These are phyloP conservation scores for Cardamine occulta DNA, from an alignment of 345 rosid genomes.

Conservation along the genomic window DNA sequence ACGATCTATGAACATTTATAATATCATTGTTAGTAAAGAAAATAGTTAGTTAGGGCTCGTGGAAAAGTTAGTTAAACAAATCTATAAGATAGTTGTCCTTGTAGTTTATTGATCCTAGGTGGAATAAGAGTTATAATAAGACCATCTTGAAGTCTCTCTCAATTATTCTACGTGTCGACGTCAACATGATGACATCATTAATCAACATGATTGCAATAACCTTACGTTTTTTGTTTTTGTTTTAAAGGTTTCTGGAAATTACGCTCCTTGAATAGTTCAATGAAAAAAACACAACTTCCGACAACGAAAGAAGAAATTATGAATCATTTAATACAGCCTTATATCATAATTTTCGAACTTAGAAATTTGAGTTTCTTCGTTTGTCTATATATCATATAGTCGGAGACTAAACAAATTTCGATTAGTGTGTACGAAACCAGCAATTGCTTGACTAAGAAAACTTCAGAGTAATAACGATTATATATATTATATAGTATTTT, in stretches of 20 bases:
- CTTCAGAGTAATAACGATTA: neutral
- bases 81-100: neutral
- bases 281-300: neutral
- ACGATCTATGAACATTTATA: neutral
- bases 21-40: neutral
- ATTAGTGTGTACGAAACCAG: neutral
- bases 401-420: neutral
- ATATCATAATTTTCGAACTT: neutral
- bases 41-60: slow-evolving; percentile 5
- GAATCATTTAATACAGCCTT: neutral
- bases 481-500: neutral
- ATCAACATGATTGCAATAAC: neutral
- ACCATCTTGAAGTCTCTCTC: slow-evolving; percentile 7
- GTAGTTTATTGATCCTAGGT: neutral
- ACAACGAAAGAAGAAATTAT: neutral
- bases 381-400: neutral
- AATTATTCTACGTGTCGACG: slow-evolving; percentile 26
- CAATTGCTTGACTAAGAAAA: neutral
- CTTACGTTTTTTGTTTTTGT: neutral
- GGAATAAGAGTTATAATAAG: slow-evolving; percentile 9
- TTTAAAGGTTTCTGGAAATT: too few relatives aligned
- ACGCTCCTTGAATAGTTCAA: neutral
- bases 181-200: slow-evolving; percentile 15
- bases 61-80: slow-evolving; percentile 30
- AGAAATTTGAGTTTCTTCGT: neutral